phyloP scores from a whole-genome alignment of 2,329 filamentous ascomycete genomes.

The Colletotrichum noveboracense region DNA sequence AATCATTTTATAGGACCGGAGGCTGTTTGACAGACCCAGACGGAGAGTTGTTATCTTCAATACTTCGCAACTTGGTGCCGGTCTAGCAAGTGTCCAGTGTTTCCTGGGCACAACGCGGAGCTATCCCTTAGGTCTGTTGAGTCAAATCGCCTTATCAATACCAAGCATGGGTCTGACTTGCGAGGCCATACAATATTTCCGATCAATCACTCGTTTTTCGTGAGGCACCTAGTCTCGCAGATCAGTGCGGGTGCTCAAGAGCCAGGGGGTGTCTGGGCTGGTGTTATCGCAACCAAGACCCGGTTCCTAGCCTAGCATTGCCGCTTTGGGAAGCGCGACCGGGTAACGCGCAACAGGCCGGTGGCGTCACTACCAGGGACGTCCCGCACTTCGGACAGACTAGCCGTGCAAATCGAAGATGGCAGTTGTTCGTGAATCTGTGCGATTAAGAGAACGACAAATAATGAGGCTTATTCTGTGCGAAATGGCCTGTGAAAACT shows the following conservation, averaged over 20 bases:
- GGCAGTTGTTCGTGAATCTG: not conserved
- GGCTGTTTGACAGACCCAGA: not conserved
- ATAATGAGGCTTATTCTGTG: not conserved
- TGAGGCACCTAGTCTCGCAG: not conserved
- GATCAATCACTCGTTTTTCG: fast-evolving
- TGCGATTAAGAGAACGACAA: not conserved
- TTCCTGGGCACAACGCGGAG: not conserved
- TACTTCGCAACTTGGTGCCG: not conserved
- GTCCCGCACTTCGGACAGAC: not conserved
- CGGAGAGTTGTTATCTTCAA: not conserved
- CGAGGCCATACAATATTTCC: not conserved
- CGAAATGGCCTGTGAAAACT: not conserved
- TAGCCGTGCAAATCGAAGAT: not conserved
- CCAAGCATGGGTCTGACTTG: not conserved
- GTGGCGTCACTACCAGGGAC: too few species aligned
- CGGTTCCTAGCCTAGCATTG: not conserved
- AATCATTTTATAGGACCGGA: not conserved
- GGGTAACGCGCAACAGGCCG: fast-evolving
- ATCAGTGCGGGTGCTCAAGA: not conserved
- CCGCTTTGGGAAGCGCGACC: not conserved
- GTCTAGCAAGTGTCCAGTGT: not conserved
- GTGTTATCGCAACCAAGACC: not conserved
- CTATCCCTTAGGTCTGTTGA: not conserved
- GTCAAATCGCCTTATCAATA: not conserved
- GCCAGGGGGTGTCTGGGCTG: not conserved